Evolutionary conservation across 805 yeast species (phyloP).

Genomic region (Naumovozyma castellii): DNA sequence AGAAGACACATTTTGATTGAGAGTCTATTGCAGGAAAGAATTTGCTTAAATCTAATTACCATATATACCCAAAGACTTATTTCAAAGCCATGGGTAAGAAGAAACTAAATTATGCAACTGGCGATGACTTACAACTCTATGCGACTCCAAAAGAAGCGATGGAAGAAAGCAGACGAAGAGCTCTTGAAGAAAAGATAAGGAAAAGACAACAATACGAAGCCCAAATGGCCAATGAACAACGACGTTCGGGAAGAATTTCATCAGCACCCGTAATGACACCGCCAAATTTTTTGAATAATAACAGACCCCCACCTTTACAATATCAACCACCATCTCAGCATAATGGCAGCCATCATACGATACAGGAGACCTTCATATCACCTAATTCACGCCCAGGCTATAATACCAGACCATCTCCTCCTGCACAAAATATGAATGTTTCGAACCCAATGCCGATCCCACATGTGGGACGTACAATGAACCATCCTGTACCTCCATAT

Average conservation of each 20-base stretch:
- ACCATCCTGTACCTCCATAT: neutral
- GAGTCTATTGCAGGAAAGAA: too few relatives aligned
- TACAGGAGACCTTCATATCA: too few relatives aligned
- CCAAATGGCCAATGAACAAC: conserved; percentile 15
- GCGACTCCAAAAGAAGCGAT: conserved; percentile 32
- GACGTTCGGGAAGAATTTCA: conserved; percentile 13
- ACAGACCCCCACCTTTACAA: neutral
- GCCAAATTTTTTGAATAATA: neutral
- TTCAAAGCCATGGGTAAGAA: conserved; percentile 27
- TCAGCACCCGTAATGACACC: conserved; percentile 11
- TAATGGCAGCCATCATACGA: neutral
- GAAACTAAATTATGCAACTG: conserved; percentile 27
- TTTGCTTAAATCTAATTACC: too few relatives aligned
- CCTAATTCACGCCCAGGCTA: too few relatives aligned
- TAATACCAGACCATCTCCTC: neutral
- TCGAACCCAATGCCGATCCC: too few relatives aligned
- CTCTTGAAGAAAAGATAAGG: conserved; percentile 19
- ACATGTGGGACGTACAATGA: conserved; percentile 5
- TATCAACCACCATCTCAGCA: neutral
- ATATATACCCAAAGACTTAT: too few relatives aligned
- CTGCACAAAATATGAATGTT: neutral
- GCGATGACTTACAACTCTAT: conserved; percentile 28
- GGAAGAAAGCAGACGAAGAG: conserved; percentile 20
- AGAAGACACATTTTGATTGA: too few relatives aligned
- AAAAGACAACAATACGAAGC: conserved; percentile 18